Base-by-base conservation (phyloP, 148 eudicot genomes). In the Cornus kousa region DNA sequence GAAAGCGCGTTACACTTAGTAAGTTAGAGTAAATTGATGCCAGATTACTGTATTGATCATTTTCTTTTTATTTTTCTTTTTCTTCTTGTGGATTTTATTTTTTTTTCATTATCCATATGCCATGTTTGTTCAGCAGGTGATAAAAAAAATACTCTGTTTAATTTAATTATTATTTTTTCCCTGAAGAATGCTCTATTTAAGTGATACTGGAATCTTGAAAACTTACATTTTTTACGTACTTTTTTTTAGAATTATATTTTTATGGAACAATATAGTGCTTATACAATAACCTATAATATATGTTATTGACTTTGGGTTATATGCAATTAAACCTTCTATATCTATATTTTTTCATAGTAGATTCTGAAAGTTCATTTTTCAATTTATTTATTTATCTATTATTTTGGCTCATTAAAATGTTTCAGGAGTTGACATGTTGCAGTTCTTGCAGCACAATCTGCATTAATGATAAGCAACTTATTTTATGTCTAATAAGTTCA, bases 1-100 rank as follows among this genome's bases (percentile, higher is more conserved):
- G 95, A 67, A 94, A 85, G 82, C 89, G 98, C 46, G 93, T 94
- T 16, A 94, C 98, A 14, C 83, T 94, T 3, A 94, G 98, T 94
- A 91, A 92, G 98, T 89, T 72, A 16, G 78, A 69, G 80, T 70
- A 19, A 62, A 53, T 14, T 53, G 59, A 62, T 62, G 4, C 3
- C 8, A 43, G 48, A 7, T 43, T 43, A 6, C 48, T 43, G 48
- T 43, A 43, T 43, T 43, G 48, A 9, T 43, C 48, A 43, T 43
- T 43, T 35, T 5, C 23, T 17, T 62, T 13, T 17, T n/a, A 8
- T 62, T 43, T 43, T 35, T 5, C 23, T 17, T 62, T 13, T 17
- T n/a, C 23, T 62, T 62, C 2, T 64, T 46, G 24, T 35, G 37
- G 48, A 43, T 43, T 6, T 43, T 43, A 10, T 64, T 20, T 9